Percentiles rank a stretch among this genome's conserved stretches.
Conservation (phyloP, 768 basidiomycete species). For the Boletus rufocinnamomeus region DNA sequence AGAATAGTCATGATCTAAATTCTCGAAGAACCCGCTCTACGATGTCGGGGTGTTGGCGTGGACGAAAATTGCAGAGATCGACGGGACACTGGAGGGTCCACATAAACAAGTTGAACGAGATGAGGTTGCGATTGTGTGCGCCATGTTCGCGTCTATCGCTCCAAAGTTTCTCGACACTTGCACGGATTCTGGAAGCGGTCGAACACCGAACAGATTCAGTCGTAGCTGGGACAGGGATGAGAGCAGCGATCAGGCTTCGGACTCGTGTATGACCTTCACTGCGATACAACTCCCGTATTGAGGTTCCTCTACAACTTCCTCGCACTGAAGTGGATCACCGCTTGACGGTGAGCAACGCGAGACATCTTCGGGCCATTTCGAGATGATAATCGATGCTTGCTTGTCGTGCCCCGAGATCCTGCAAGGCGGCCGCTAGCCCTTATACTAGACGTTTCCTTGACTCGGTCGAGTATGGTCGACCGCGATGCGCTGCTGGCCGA, state of each 20-base stretch:
- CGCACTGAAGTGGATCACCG: too few species aligned
- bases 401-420: slow-evolving; percentile 17
- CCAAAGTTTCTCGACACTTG: slow-evolving; percentile 20
- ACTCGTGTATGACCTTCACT: too few species aligned
- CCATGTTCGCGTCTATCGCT: slow-evolving; percentile 15
- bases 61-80: too few species aligned
- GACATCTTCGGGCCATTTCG: slow-evolving; percentile 18
- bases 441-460: background rate
- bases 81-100: too few species aligned
- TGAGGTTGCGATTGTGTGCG: slow-evolving; percentile 2
- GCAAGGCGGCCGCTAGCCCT: background rate
- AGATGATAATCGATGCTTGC: slow-evolving; percentile 25
- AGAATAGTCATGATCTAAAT: slow-evolving; percentile 11
- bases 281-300: too few species aligned
- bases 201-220: too few species aligned
- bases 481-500: background rate
- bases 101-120: background rate
- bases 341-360: slow-evolving; percentile 34
- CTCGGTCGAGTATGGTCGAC: background rate
- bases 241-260: too few species aligned
- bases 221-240: too few species aligned
- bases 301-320: too few species aligned
- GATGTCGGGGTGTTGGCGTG: too few species aligned
- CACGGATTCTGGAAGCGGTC: too few species aligned
- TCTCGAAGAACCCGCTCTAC: slow-evolving; percentile 15